phyloP scores from a whole-genome alignment of 305 asterid genomes.

The Ilex paraguariensis region DNA sequence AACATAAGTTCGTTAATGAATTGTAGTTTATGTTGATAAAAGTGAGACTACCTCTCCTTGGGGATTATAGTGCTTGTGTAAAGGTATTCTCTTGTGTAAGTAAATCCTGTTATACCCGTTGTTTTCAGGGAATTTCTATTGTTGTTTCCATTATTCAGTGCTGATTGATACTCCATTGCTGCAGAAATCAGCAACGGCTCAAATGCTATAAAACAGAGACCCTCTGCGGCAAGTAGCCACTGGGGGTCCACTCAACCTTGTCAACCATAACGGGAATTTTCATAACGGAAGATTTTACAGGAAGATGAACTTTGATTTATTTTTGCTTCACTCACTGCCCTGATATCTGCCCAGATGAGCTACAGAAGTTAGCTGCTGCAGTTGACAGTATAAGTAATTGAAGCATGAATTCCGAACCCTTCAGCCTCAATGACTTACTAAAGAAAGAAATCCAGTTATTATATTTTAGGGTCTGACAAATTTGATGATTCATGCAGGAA shows the following conservation, averaged over 20 bases:
- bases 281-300: constrained; percentile 67
- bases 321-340: constrained; percentile 98
- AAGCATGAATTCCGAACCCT: too few relatives aligned
- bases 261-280: constrained; percentile 78
- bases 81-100: too few relatives aligned
- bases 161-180: background rate
- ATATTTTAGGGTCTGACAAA: too few relatives aligned
- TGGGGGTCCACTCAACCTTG: constrained; percentile 86
- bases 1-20: too few relatives aligned
- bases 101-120: too few relatives aligned
- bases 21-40: too few relatives aligned
- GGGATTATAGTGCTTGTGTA: too few relatives aligned
- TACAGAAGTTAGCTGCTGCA: constrained; percentile 78
- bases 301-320: constrained; percentile 75
- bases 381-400: constrained; percentile 82
- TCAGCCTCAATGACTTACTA: too few relatives aligned
- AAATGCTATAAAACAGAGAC: constrained; percentile 59
- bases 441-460: too few relatives aligned
- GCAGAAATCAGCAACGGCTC: constrained; percentile 65
- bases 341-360: constrained; percentile 96
- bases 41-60: too few relatives aligned
- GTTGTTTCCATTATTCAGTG: background rate
- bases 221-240: constrained; percentile 77
- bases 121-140: too few relatives aligned
- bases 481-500: too few relatives aligned